Base-by-base conservation (phyloP, 768 basidiomycete genomes). In the Clitopilus passeckerianus region DNA sequence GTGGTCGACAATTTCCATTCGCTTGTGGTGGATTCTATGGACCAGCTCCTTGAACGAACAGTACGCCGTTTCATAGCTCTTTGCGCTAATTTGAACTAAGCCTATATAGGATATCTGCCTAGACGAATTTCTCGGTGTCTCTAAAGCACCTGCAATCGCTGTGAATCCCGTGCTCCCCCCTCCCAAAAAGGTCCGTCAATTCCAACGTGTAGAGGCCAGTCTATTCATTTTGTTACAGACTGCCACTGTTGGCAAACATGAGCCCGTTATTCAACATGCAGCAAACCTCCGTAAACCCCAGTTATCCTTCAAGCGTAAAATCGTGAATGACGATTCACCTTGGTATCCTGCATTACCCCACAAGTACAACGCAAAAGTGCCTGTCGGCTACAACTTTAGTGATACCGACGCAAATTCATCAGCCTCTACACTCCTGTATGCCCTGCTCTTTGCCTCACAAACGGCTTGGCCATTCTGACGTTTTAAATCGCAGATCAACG, bases 331-430 rank as follows among this genome's bases (percentile, higher is more conserved):
- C 22, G 79, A 84, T 57, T 72, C 79, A 2, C 77, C 83, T 0
- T 95, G 91, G 86, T 79, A 78, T 59, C 91, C 93, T 0, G 74
- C 78, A 1, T 76, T 97, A 16, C 70, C 80, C 0, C 84, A 86
- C 65, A 98, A 97, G 73, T 89, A 86, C 70, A 87, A 95, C 67
- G 89, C 93, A 2, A 80, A 86, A 70, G 87, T 94, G 0, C 92
- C 93, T 1, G 76, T 94, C n/a, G 89, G 89, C 14, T 83, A 89
- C 66, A 69, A 77, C 43, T 80, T 79, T 57, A 74, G 69, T 37
- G 75, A 75, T 20, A 43, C 57, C 9, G 65, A 72, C 15, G 64
- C 68, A 23, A 68, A 67, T 5, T 60, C 63, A 56, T 33, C 57
- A 6, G 61, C 15, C 59, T 60, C 37, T 59, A 60, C 46, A 70